Evolutionary conservation across 2,329 filamentous ascomycete genomes (phyloP), one percentile per base, ranked within the genome.

Genomic region (Aspergillus sergii): DNA sequence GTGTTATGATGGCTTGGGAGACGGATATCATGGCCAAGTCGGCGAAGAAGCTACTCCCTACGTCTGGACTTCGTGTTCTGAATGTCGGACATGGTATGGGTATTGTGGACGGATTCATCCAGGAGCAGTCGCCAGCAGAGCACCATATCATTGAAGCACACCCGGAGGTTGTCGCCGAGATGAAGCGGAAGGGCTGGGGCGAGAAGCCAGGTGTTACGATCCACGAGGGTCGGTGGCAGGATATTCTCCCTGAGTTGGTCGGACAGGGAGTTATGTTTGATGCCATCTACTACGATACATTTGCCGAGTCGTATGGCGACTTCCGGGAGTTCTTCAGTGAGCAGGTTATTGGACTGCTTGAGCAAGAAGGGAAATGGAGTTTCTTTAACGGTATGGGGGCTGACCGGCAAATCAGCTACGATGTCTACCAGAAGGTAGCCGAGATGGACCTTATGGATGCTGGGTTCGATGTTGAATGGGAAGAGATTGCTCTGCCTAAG

Each of bases 271-370:
- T 90, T 71, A 81, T 88, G 14, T 94, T 94, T 73, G 92, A 96
- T 74, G 92, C 90, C 32, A 92, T 99, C 69, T 99, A 98, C 82
- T 98, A 97, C 73, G 95, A 99, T 75, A 99, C 95, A 0, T 98
- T 98, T 77, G 95, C 93, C 8, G 95, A 99, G 80, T 92, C 95
- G 67, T 99, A 98, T 78, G 83, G 84, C 2, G 91, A 94, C 75
- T 87, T 98, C 32, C 90, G 90, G 54, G 84, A 89, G 64, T 97
- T 98, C 81, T 97, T 98, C 76, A 90, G 86, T 2, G 95, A 98
- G 76, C 88, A 91, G 70, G 89, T 98, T 12, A 92, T 95, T 36
- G 90, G 88, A 0, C 78, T 98, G 59, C 81, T 99, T 53, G 80
- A 81, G 60, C 75, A 79, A 56, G 79, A 80, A 21, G 85, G 85